Evolutionary conservation across 495 filamentous ascomycete species (phyloP).

Genomic region (Penicillium roqueforti): DNA sequence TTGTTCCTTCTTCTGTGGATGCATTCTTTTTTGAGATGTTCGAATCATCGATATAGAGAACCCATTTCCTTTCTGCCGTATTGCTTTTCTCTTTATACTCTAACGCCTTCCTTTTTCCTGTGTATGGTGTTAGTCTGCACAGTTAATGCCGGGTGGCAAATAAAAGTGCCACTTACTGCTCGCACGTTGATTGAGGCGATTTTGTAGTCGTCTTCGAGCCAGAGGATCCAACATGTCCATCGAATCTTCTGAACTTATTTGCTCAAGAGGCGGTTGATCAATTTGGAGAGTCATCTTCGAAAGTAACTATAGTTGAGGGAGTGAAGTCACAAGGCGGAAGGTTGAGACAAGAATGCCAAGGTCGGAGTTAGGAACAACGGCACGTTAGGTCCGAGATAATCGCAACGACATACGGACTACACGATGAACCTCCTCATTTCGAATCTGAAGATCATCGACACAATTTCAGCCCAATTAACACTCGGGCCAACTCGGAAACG

Average conservation of each 20-base stretch:
- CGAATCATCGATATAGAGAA: slow-evolving; percentile 16
- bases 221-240: slow-evolving; percentile 9
- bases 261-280: neutral
- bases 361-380: slow-evolving; percentile 2
- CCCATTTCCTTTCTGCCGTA: slow-evolving; percentile 10
- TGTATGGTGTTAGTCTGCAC: neutral
- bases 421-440: no score
- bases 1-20: neutral
- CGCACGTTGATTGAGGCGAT: slow-evolving; percentile 26
- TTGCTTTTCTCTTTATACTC: slow-evolving; percentile 1
- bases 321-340: neutral
- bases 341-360: neutral
- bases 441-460: neutral
- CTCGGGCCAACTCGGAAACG: neutral
- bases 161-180: slow-evolving; percentile 16
- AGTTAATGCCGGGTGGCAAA: neutral
- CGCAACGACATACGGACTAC: neutral
- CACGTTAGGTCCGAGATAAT: neutral
- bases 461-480: neutral
- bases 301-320: neutral
- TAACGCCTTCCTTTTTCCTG: slow-evolving; percentile 17
- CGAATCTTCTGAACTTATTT: neutral
- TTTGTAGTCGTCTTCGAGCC: slow-evolving; percentile 19
- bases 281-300: neutral
- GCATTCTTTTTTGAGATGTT: neutral